Evolutionary conservation across 73 alveolate genomes (phyloP), one percentile per base, ranked within the genome.

Genomic region (Paramecium primaurelia): DNA sequence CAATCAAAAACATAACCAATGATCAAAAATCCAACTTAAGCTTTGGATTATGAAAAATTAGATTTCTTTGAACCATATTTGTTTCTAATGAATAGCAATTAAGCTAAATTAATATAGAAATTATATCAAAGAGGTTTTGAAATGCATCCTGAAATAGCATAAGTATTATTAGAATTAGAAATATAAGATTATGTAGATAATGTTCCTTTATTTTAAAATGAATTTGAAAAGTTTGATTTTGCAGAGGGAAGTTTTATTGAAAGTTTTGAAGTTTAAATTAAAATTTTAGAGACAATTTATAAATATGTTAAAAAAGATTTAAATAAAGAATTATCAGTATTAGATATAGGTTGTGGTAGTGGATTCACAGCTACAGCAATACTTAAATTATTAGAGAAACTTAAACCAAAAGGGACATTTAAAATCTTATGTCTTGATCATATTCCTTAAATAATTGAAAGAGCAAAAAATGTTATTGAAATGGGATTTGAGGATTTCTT

Each of bases 301-400:
- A 80, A 4, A 26, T 18, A 80, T 26, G 22, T 80, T 3, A 80
- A 18, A 10, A 38, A 11, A n/a, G 47, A 73, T 36, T 3, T 32
- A 64, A 47, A 44, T 20, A 10, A 80, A 80, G 58, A 80, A 26
- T 20, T 42, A 11, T 14, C 54, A 9, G 14, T 80, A n/a, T 80
- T 80, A 47, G 91, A 80, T 26, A 26, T 80, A 2, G 91, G 91
- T 45, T 80, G 77, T 80, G 91, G 91, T n/a, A 44, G 20, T 45
- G 91, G 77, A 26, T 80, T 42, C 22, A 80, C 91, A 45, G 58
- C 58, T 20, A 45, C 71, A 49, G 77, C 75, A 2, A 80, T 80
- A 26, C 25, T 80, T 0, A 80, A 80, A 47, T 28, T 49, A 44
- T 42, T 40, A 2, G 87, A 80, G 12, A 49, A 44, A 18, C n/a